These are phyloP conservation scores for Solanum peruvianum DNA, from an alignment of 257 asterid genomes.

Conservation along the genomic window DNA sequence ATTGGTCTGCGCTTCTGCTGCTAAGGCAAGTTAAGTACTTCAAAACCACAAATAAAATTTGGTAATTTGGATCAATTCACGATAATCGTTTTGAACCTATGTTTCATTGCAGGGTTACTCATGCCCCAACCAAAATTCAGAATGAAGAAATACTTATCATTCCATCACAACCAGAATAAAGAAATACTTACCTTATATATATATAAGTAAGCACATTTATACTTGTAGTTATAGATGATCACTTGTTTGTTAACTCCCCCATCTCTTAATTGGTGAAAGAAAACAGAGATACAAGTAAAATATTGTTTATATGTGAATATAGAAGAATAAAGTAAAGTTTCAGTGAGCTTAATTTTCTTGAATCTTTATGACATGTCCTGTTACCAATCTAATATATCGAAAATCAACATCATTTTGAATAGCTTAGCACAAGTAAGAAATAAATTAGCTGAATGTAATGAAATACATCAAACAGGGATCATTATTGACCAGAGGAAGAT, in stretches of 20 bases:
- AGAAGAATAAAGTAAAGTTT: not conserved
- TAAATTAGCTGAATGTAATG: not conserved
- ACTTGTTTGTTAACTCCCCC: not conserved
- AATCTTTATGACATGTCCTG: not conserved
- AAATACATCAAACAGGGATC: not conserved
- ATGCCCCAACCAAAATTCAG: not conserved
- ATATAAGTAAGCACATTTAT: not conserved
- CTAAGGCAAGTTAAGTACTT: not conserved
- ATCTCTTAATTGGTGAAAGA: not conserved
- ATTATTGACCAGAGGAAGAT: not conserved
- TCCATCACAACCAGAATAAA: no score
- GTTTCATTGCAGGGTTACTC: not conserved
- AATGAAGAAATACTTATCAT: no score
- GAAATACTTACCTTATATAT: not conserved
- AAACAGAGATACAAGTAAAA: not conserved
- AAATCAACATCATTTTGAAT: not conserved
- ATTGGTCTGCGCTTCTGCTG: not conserved
- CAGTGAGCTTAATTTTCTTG: not conserved
- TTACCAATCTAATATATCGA: not conserved
- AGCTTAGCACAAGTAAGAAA: not conserved
- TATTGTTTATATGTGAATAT: not conserved
- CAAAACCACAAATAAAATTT: not conserved
- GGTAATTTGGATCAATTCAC: not conserved
- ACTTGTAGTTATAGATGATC: not conserved
- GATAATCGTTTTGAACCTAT: not conserved